These are phyloP conservation scores for Penstemon barbatus DNA, from an alignment of 257 asterid species.

Conservation along the genomic window DNA sequence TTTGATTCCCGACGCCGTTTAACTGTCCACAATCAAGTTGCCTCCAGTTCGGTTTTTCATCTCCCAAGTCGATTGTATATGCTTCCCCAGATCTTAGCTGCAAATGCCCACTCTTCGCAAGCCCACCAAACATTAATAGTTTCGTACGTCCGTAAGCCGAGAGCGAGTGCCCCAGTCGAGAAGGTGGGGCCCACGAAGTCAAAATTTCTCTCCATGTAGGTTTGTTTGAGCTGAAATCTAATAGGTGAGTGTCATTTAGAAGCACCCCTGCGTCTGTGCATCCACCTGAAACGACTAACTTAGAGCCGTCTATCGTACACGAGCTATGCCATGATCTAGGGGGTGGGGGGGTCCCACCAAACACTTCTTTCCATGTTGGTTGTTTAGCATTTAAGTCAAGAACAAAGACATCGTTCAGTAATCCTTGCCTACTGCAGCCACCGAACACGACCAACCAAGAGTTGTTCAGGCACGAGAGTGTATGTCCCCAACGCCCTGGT, in stretches of 20 bases:
- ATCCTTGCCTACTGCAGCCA: conserved; percentile 81
- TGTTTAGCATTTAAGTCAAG: conserved; percentile 81
- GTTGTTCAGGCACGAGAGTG: conserved; percentile 72
- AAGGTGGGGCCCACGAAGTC: conserved; percentile 72
- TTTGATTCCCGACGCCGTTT: conserved; percentile 68
- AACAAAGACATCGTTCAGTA: conserved; percentile 79
- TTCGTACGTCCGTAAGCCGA: conserved; percentile 80
- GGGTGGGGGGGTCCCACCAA: conserved; percentile 74
- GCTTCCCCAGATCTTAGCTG: conserved; percentile 87
- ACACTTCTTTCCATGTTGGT: conserved; percentile 84
- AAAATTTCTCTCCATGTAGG: conserved; percentile 82
- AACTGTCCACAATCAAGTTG: conserved; percentile 66
- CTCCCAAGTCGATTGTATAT: conserved; percentile 71
- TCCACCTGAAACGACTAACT: conserved; percentile 83
- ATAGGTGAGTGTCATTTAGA: conserved; percentile 64
- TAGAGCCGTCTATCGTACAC: conserved; percentile 86
- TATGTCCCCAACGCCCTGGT: conserved; percentile 96
- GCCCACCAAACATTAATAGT: conserved; percentile 83
- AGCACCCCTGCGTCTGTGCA: conserved; percentile 88
- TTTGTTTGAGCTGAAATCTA: conserved; percentile 67
- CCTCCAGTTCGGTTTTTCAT: conserved; percentile 75
- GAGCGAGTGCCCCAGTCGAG: conserved; percentile 79
- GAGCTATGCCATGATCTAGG: conserved; percentile 95
- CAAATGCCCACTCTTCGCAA: conserved; percentile 83
- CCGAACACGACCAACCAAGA: conserved; percentile 88